These are phyloP conservation scores for Hypoxylon sp. DNA, from an alignment of 2,329 filamentous ascomycete species.

Conservation along the genomic window DNA sequence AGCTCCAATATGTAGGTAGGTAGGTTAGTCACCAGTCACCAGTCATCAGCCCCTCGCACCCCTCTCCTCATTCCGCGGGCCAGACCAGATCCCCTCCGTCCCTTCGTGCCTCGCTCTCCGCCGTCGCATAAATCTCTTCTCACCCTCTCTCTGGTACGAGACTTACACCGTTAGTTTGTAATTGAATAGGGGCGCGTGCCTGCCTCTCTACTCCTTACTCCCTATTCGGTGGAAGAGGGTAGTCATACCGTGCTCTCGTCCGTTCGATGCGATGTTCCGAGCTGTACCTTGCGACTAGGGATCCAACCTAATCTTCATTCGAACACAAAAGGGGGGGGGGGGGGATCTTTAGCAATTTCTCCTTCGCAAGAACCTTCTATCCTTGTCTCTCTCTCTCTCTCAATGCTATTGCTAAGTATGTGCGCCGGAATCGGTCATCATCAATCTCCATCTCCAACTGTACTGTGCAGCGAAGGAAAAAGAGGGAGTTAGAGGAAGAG, in stretches of 20 bases:
- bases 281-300: too few species aligned
- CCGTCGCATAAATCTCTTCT: neutral
- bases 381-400: neutral
- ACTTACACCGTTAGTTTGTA: neutral
- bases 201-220: neutral
- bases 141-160: neutral
- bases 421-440: constrained; percentile 25
- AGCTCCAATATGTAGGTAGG: neutral
- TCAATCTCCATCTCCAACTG: constrained; percentile 37
- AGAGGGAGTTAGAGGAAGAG: neutral
- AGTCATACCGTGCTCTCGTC: too few species aligned
- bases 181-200: neutral
- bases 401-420: constrained; percentile 21
- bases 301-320: too few species aligned
- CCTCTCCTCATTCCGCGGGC: neutral
- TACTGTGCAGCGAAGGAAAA: constrained; percentile 33
- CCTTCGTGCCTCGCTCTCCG: neutral
- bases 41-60: neutral
- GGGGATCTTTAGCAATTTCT: too few species aligned
- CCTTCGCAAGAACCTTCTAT: neutral
- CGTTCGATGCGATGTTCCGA: too few species aligned
- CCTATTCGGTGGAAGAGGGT: too few species aligned
- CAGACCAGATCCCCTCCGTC: neutral
- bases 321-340: too few species aligned
- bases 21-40: neutral